Percentiles rank a stretch among this genome's conserved stretches.
phyloP scores from a whole-genome alignment of 75 land plant genomes.

The Sequoiadendron giganteum region DNA sequence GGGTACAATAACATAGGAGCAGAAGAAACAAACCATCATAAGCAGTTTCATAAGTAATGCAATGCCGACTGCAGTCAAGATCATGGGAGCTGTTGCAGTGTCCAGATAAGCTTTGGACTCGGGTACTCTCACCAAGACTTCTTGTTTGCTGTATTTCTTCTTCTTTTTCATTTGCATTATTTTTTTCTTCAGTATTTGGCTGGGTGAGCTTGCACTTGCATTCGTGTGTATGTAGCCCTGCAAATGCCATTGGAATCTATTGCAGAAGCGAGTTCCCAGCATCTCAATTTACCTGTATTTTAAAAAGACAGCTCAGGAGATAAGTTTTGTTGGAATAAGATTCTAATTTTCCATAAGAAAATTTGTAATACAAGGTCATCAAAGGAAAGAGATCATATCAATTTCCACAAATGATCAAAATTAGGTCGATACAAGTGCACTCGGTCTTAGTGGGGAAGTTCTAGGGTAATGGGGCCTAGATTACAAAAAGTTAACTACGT shows the following conservation, averaged over 20 bases:
- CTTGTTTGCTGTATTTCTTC: constrained; percentile 27
- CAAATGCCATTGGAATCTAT: constrained; percentile 8
- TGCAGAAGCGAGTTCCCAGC: not conserved
- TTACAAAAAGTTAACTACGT: no score
- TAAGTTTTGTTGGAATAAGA: not conserved
- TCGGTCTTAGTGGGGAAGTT: not conserved
- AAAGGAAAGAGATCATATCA: not conserved
- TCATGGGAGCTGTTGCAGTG: constrained; percentile 56
- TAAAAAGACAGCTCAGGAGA: not conserved
- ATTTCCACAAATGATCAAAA: not conserved
- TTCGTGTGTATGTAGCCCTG: constrained; percentile 7
- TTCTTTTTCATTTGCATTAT: constrained; percentile 19
- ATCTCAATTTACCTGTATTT: not conserved
- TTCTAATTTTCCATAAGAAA: not conserved
- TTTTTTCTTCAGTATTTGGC: constrained; percentile 13
- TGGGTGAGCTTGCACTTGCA: constrained; percentile 11
- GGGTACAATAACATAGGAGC: not conserved
- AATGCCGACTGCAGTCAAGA: constrained; percentile 44
- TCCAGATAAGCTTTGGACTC: constrained; percentile 49
- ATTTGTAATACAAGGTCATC: not conserved
- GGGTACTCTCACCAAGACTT: constrained; percentile 46
- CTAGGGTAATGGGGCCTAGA: not conserved
- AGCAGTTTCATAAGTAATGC: constrained; percentile 65
- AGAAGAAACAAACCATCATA: constrained; percentile 60
- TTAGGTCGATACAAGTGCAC: not conserved